Percentiles rank a stretch among this genome's conserved stretches.
phyloP scores from a whole-genome alignment of 352 stramenopile species.

The Phytophthora citricola region DNA sequence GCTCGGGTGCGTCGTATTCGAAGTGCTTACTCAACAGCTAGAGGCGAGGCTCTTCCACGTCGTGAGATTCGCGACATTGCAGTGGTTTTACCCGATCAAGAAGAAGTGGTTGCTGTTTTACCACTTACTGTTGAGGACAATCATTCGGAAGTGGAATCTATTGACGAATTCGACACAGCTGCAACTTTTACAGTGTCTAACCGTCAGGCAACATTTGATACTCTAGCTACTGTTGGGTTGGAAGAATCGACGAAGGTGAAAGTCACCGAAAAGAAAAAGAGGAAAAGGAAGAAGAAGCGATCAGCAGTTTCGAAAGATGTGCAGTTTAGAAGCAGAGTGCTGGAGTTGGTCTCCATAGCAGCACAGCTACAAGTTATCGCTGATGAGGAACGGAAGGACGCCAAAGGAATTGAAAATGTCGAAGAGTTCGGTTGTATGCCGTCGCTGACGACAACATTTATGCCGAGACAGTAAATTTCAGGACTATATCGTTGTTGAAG shows the following conservation, averaged over 20 bases:
- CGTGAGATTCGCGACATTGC: not conserved
- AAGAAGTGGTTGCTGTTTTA: not conserved
- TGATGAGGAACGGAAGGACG: conserved; percentile 22
- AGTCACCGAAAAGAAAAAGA: conserved; percentile 13
- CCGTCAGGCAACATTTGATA: not conserved
- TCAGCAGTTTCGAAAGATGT: not conserved
- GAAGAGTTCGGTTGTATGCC: conserved; percentile 15
- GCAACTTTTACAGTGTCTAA: not conserved
- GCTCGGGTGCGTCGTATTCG: conserved; percentile 35
- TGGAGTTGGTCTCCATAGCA: conserved; percentile 26
- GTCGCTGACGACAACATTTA: not conserved
- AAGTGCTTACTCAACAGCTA: conserved; percentile 17
- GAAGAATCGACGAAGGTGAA: not conserved
- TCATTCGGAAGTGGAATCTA: not conserved
- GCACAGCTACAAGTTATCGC: conserved; percentile 19
- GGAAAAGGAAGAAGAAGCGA: conserved; percentile 28
- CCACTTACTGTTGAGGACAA: not conserved
- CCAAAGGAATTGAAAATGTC: conserved; percentile 9
- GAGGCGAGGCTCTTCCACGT: not conserved
- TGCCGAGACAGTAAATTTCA: not conserved
- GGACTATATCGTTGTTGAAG: no score
- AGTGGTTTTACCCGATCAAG: not conserved
- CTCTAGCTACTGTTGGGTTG: not conserved
- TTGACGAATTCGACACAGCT: not conserved
- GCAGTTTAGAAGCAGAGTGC: conserved; percentile 20